Evolutionary conservation across 768 basidiomycete genomes (phyloP).

Genomic region (Gymnopilus dilepis): DNA sequence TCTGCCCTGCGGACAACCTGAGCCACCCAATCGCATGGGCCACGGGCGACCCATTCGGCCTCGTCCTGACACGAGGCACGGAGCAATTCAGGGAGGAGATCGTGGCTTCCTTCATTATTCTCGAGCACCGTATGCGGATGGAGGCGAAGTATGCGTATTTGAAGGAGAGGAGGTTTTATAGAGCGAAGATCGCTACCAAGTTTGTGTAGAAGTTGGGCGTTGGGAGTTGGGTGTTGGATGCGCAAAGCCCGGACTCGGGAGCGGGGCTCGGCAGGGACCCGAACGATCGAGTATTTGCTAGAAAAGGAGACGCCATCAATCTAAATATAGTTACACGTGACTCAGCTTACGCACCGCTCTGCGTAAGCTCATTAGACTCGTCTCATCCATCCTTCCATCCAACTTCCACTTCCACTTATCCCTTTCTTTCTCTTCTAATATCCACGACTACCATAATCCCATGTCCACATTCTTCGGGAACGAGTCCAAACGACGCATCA

Average conservation of each 20-base stretch:
- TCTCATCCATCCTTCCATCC: not conserved
- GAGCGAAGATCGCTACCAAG: not conserved
- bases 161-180: not conserved
- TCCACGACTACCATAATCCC: not conserved
- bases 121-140: slow-evolving; percentile 7
- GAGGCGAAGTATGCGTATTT: not conserved
- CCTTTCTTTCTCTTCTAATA: not conserved
- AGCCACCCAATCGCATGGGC: slow-evolving; percentile 13
- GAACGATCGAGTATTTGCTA: not conserved
- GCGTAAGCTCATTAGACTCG: not conserved
- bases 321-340: not conserved
- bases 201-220: not conserved
- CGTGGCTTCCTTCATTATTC: slow-evolving; percentile 4
- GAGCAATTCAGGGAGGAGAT: slow-evolving; percentile 17
- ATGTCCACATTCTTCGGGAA: slow-evolving; percentile 15
- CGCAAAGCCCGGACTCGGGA: no score
- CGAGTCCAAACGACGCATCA: slow-evolving; percentile 67
- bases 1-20: slow-evolving; percentile 10
- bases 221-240: no score
- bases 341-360: not conserved
- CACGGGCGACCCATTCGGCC: not conserved
- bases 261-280: no score
- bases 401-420: not conserved
- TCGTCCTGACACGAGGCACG: slow-evolving; percentile 4
- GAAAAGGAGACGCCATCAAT: not conserved